Evolutionary conservation across 129 eudicot genomes (phyloP).

Genomic region (Calendula officinalis): DNA sequence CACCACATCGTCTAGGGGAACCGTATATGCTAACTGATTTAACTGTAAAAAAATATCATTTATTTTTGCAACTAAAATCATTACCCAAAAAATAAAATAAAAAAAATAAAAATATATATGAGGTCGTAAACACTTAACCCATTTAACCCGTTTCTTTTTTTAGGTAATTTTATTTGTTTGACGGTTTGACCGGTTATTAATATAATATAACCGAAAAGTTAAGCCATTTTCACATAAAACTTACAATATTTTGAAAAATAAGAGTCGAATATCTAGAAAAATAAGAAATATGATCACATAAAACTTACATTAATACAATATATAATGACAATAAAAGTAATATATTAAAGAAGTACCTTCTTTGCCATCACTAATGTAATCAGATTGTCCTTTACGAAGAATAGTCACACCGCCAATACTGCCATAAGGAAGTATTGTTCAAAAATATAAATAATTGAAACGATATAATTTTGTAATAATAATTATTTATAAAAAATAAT

Average conservation of each 20-base stretch:
- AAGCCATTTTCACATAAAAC: neutral
- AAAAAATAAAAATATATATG: neutral
- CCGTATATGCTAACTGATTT: conserved; percentile 76
- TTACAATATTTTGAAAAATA: too few relatives aligned
- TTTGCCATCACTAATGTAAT: conserved; percentile 74
- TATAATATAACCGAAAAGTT: neutral
- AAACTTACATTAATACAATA: conserved; percentile 1
- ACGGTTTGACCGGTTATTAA: neutral
- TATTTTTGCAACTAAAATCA: neutral
- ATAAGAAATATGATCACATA: conserved; percentile 1
- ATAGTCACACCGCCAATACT: conserved; percentile 92
- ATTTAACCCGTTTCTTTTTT: neutral
- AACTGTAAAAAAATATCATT: conserved; percentile 39
- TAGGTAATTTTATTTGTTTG: neutral
- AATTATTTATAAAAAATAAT: neutral
- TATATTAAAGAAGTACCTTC: conserved; percentile 43
- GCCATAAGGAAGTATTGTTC: conserved; percentile 23
- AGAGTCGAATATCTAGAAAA: neutral
- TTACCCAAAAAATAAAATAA: neutral
- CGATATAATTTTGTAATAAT: neutral
- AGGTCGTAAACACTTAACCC: neutral
- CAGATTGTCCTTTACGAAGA: conserved; percentile 82
- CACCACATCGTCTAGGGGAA: conserved; percentile 98
- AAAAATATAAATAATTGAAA: neutral
- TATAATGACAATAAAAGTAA: conserved; percentile 4